Evolutionary conservation across 441 rosid genomes (phyloP), one percentile per base, ranked within the genome.

Genomic region (Pelargonium cotyledonis): DNA sequence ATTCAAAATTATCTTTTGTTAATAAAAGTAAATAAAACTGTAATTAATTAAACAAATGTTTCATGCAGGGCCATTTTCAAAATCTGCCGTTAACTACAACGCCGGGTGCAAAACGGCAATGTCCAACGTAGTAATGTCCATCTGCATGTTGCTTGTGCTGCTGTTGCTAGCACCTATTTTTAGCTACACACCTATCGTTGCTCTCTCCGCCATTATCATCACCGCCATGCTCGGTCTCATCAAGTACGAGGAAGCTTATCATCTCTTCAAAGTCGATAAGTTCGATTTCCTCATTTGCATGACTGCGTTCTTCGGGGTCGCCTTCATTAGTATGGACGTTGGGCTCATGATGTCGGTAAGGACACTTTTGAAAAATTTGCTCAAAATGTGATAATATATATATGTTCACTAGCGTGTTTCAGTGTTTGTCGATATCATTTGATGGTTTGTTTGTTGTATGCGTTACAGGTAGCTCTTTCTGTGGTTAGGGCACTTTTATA

Each of bases 211-310:
- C 61, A 90, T 93, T 67, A 93, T 93, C 64, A 89, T 85, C 87
- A 82, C 94, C 0, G 98, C 96, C n/a, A 92, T 92, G 98, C 19
- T 92, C 0, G 98, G 98, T 1, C 82, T 92, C 23, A 85, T 92
- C 55, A 67, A 89, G 46, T 90, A 84, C 65, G 76, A 86, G 11
- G 89, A 89, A 68, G 80, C 83, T 51, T 78, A 79, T 63, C 89
- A 76, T 62, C 84, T 93, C 41, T 85, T 81, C 74, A 88, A 86
- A 65, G 96, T 90, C 5, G 95, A 93, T 75, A 90, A 88, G 75
- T 81, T 88, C 71, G 98, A 93, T 68, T 93, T 93, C 77, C 3
- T 70, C 61, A 89, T 93, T 51, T 89, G 94, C 80, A 86, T 90
- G 79, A 77, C 87, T 10, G 91, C 88, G 5, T 93, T 88, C 76